phyloP scores from a whole-genome alignment of 2,329 filamentous ascomycete genomes.

The Mollisiaceae sp. region DNA sequence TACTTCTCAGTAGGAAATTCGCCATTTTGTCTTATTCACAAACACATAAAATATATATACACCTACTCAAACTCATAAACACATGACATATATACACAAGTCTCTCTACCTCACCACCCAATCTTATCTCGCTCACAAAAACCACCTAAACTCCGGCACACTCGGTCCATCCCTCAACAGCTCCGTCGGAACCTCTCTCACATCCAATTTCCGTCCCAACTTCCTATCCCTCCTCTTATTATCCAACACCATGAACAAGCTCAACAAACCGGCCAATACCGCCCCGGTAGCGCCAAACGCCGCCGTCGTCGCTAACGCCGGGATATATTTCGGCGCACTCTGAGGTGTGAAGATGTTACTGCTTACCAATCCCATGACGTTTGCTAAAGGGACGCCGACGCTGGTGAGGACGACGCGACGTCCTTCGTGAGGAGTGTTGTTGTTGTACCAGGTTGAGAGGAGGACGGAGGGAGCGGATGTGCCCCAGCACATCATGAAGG shows the following conservation, averaged over 20 bases:
- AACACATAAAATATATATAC: too few relatives aligned
- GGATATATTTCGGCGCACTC: conserved; percentile 70
- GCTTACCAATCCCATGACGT: conserved; percentile 71
- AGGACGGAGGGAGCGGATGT: conserved; percentile 40
- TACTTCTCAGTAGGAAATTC: too few relatives aligned
- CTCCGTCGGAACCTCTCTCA: conserved; percentile 59
- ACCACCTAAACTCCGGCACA: conserved; percentile 62
- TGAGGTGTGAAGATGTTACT: conserved; percentile 70
- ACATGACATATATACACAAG: not conserved
- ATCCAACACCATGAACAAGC: conserved; percentile 66
- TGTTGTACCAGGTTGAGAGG: conserved; percentile 56
- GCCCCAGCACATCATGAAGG: conserved; percentile 69
- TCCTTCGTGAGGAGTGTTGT: conserved; percentile 69
- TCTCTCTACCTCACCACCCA: not conserved
- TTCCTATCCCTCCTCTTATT: conserved; percentile 38
- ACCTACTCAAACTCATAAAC: not conserved
- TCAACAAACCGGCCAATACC: conserved; percentile 58
- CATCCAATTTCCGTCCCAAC: conserved; percentile 37
- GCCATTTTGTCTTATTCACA: too few relatives aligned
- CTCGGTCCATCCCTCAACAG: conserved; percentile 59
- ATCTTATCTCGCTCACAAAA: conserved; percentile 44
- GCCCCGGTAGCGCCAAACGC: conserved; percentile 67
- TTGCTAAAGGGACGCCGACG: conserved; percentile 65
- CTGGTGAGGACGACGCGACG: conserved; percentile 65
- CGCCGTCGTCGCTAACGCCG: conserved; percentile 67